A percentile compares a stretch with the other conserved stretches of the same genome.
phyloP scores from a whole-genome alignment of 257 asterid species.

The Solanum chilense region DNA sequence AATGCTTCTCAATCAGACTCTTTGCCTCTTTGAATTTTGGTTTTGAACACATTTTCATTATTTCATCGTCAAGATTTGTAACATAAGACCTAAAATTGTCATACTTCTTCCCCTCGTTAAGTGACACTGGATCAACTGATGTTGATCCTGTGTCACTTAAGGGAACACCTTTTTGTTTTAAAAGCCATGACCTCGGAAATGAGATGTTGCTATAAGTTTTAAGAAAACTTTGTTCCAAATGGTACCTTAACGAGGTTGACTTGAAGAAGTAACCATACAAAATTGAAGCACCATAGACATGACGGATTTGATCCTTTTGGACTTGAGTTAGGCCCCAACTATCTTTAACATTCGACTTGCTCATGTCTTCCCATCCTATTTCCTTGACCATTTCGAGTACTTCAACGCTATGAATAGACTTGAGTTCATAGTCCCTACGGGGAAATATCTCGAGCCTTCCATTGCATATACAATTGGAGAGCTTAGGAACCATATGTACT shows the following conservation, averaged over 20 bases:
- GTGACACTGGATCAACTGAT: slow-evolving; percentile 17
- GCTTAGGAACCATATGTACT: slow-evolving; percentile 65
- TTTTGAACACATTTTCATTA: slow-evolving; percentile 43
- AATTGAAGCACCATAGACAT: slow-evolving; percentile 50
- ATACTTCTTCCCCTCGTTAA: background rate
- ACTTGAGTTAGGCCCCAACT: slow-evolving; percentile 44
- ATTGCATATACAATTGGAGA: slow-evolving; percentile 57
- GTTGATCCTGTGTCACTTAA: slow-evolving; percentile 9
- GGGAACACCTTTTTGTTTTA: slow-evolving; percentile 14
- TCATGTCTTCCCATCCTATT: slow-evolving; percentile 30
- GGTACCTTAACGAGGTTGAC: slow-evolving; percentile 56
- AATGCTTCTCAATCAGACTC: slow-evolving; percentile 56
- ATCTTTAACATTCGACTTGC: slow-evolving; percentile 25
- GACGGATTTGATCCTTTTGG: slow-evolving; percentile 30
- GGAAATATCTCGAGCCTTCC: slow-evolving; percentile 76
- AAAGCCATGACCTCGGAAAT: slow-evolving; percentile 7
- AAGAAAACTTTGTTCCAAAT: slow-evolving; percentile 39
- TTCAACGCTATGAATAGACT: slow-evolving; percentile 62
- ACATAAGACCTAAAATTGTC: slow-evolving; percentile 36
- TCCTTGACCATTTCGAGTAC: slow-evolving; percentile 61
- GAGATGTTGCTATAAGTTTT: background rate
- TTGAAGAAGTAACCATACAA: slow-evolving; percentile 72
- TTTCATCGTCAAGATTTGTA: slow-evolving; percentile 46
- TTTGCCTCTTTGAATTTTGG: slow-evolving; percentile 57
- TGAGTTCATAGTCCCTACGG: slow-evolving; percentile 67